Evolutionary conservation across 257 asterid genomes (phyloP), one percentile per base, ranked within the genome.

Genomic region (Penstemon newberryi): DNA sequence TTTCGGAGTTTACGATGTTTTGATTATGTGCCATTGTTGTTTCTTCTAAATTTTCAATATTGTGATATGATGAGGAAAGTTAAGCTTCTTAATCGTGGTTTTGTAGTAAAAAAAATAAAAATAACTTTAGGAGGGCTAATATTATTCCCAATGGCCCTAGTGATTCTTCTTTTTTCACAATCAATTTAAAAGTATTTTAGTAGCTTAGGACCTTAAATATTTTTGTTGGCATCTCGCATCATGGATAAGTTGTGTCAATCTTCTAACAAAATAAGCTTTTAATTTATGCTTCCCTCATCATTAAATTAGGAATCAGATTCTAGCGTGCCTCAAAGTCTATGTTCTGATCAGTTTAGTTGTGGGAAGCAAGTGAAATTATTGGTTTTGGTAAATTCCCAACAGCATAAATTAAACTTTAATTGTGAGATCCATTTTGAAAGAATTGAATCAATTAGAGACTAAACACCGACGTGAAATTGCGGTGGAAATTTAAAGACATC

Each of bases 1-100:
- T 72, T 45, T 63, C 67, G 7, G 78, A 54, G 70, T 64, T 69
- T 59, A 25, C 56, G 59, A 4, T 56, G 67, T 52, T 76, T 5
- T 66, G 71, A 56, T 13, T 73, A 5, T 66, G 74, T 47, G 79
- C 78, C 86, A 81, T 81, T 66, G 60, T 6, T 65, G 12, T 37
- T 63, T 13, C n/a, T 41, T 0, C 36, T 58, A 56, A 56, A 56
- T 33, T 56, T 56, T 63, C 47, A 63, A 25, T 55, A 75, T 8
- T 9, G 69, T 43, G 55, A 5, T 25, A 12, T 53, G 56, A 18
- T 37, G 12, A 18, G 25, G 44, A 8, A 41, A 3, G 53, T 8
- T 53, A 38, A 44, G 53, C 69, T 60, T 63, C 50, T 8, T 64
- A 66, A 66, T 36, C 18, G 56, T 8, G 69, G 25, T 63, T 42